Base-by-base conservation (phyloP, 495 filamentous ascomycete genomes). In the Aspergillus haitiensis region DNA sequence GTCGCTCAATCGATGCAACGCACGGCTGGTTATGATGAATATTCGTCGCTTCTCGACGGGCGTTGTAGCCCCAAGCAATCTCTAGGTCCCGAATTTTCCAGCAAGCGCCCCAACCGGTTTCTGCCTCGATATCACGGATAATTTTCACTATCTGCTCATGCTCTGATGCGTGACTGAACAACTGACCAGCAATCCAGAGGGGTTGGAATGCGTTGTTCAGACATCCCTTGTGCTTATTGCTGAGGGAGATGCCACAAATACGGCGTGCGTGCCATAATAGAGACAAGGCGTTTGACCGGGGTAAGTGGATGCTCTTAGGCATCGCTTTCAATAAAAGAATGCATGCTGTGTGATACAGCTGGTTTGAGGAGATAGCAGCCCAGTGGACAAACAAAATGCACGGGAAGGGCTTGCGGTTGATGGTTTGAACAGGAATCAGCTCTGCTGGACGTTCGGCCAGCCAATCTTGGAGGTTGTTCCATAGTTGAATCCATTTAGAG, bases 141-240 rank as follows among this genome's bases (percentile, higher is more conserved):
- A 78, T 61, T n/a, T 76, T 67, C 11, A 75, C 58, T 3, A 82
- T 73, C 7, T 70, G 66, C 5, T 62, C 61, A 64, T 82, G 79
- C 49, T 82, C 78, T 0, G 71, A 72, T 6, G 59, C 58, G 59
- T 82, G 77, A 42, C 72, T 81, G 50, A 81, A 72, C 0, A 79
- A 58, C 27, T 67, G 69, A 6, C 78, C 79, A 1, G 79, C 79
- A 54, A 82, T 75, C 73, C 74, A 81, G 5, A 81, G 65, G 2
- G 79, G 77, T 57, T 80, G 79, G 13, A 82, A 75, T 6, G 76
- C 73, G 59, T 81, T 81, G 44, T 76, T 81, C 58, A 78, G 56
- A 42, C 77, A 78, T 2, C 77, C 77, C 13, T 76, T 71, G 52
- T 81, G 79, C 8, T 72, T 68, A 50, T 82, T 82, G 11, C 73